Conservation (phyloP, 495 filamentous ascomycete genomes). For the Halenospora varia region DNA sequence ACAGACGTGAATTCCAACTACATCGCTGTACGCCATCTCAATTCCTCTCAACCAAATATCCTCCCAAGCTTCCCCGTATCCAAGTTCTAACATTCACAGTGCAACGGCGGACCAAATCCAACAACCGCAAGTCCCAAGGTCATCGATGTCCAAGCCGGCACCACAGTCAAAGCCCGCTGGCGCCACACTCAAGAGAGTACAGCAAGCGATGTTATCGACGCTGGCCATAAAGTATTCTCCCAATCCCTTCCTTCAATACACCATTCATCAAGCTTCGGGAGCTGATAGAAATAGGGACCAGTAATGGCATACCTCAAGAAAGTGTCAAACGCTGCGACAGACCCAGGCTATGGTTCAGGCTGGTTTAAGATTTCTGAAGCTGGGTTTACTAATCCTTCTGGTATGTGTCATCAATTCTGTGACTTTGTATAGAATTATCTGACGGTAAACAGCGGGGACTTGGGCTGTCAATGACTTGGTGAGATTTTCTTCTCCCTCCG, state of each 20-base stretch:
- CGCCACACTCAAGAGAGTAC: conserved; percentile 39
- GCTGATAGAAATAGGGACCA: conserved; percentile 31
- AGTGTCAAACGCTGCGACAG: conserved; percentile 37
- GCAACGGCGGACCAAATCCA: conserved; percentile 54
- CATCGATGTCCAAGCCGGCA: conserved; percentile 46
- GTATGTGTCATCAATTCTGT: conserved; percentile 9
- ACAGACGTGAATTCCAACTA: conserved; percentile 45
- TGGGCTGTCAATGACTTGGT: conserved; percentile 21
- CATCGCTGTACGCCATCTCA: conserved; percentile 27
- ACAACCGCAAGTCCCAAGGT: conserved; percentile 32
- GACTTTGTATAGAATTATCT: too few species aligned
- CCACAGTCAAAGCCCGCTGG: conserved; percentile 44
- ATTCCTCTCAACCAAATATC: neutral
- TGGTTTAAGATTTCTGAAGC: conserved; percentile 33
- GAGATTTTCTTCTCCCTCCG: neutral
- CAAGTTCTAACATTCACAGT: conserved; percentile 15
- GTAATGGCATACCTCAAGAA: conserved; percentile 49
- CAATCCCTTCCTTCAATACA: neutral
- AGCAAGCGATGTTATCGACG: conserved; percentile 40
- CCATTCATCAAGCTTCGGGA: neutral
- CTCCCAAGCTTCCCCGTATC: neutral
- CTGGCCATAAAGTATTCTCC: conserved; percentile 30
- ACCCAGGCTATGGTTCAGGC: conserved; percentile 33
- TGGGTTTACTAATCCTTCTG: conserved; percentile 15
- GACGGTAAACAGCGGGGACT: conserved; percentile 5